Evolutionary conservation across 768 basidiomycete species (phyloP), one percentile per base, ranked within the genome.

Genomic region (Rhizopogon vesiculosus): DNA sequence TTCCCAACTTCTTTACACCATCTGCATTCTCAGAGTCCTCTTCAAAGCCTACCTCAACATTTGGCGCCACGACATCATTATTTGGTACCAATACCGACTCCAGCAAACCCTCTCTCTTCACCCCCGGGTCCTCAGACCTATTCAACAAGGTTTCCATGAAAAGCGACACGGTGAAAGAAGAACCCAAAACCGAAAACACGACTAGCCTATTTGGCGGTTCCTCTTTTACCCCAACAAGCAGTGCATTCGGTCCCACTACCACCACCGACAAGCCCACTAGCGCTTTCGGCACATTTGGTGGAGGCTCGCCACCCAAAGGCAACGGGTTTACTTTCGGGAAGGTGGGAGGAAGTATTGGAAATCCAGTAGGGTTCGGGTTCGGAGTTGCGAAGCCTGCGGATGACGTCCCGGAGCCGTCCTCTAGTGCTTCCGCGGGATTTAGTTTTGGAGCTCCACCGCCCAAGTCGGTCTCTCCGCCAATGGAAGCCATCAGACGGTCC

Each of bases 361-460:
- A 84, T 62, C 81, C 85, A 7, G 81, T 85, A 7, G 85, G 85
- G 5, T 86, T 86, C 59, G 76, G 75, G 8, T 87, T 72, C 40
- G 69, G 67, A 16, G 29, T 59, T 61, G 8, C 40, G 15, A 59
- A 65, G 42, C 28, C 58, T 16, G 61, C 63, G 4, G 66, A 67
- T 7, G 52, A 59, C 9, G 42, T 61, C 4, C 62, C 65, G 38
- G 64, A 19, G 5, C 15, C 59, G 16, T 60, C 53, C 2, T 16
- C 42, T 15, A 46, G 25, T 8, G 57, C 65, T 2, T 39, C 44
- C 18, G 52, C 61, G 29, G 66, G 54, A 7, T 71, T 69, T 15
- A 62, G 5, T 41, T 68, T 69, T 50, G 70, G 65, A 7, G 55
- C 49, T 1, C 54, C 61, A 31, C 48, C 61, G 16, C 18, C 55